Base-by-base conservation (phyloP, 1,139 yeast genomes). In the Kodamaea suecica region DNA sequence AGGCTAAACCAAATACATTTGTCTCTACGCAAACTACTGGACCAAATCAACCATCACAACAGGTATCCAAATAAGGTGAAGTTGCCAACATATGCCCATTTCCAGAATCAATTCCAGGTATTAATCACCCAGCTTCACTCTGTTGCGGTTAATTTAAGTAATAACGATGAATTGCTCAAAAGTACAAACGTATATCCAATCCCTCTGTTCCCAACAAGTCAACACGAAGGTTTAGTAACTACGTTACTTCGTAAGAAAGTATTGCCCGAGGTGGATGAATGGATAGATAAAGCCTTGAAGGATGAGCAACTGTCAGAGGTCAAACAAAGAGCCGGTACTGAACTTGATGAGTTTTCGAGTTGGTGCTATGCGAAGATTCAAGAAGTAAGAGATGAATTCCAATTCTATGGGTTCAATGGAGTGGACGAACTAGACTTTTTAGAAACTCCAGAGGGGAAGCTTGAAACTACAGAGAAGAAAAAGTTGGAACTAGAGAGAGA, bases 221-320 rank as follows among this genome's bases (percentile, higher is more conserved):
- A 85, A 29, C 92, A 86, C 43, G 90, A 84, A 51, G 86, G 86
- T 2, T 66, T 90, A 32, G 64, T 90, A 37, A 84, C 95, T 1
- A 87, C 97, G 0, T 65, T 92, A 43, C 61, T 92, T 41, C 71
- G 97, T 39, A 92, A 88, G 56, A 90, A 90, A 55, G 81, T 84
- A 33, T 65, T 85, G 10, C 97, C 97, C 0, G 97, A 88, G 47
- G 95, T 90, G 1, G 87, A 81, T 37, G 85, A 79, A 31, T 88
- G 97, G 97, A 76, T 87, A 11, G 70, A 71, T 12, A 66, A 68
- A 13, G 88, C 92, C 2, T 60, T 65, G 16, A 67, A 63, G 8
- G 51, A 50, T 30, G 35, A 30, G 5, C 27, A 13, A 12, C 13
- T 11, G 17, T 43, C 54, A 12, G 50, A 20, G 67, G 70, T n/a